Conservation (phyloP, 2,329 filamentous ascomycete genomes). For the Ophiostoma himal-ulmi region DNA sequence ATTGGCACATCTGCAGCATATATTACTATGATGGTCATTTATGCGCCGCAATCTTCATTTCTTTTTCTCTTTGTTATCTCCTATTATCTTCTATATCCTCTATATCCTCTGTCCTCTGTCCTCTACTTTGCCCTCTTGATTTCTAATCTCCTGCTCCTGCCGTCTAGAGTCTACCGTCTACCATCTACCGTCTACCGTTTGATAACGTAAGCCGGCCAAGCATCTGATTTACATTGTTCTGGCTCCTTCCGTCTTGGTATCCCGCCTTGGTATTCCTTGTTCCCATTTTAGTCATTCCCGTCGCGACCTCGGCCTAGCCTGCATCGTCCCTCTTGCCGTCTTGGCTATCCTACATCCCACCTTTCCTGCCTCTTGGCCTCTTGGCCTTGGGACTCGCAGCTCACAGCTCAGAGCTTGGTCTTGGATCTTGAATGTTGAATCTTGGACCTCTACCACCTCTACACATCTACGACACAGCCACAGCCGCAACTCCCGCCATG, state of each 20-base stretch:
- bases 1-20: not conserved
- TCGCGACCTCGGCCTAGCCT: not conserved
- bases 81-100: not conserved
- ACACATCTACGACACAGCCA: not conserved
- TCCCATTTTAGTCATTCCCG: not conserved
- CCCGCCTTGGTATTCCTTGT: not conserved
- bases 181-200: not conserved
- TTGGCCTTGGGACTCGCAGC: not conserved
- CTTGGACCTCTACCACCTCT: not conserved
- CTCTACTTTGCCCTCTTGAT: not conserved
- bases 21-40: not conserved
- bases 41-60: not conserved
- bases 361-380: not conserved
- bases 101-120: not conserved
- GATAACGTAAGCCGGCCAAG: constrained; percentile 5
- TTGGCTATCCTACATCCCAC: not conserved
- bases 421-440: too few relatives aligned
- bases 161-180: not conserved
- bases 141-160: not conserved
- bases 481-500: not conserved
- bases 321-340: not conserved
- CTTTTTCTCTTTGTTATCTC: not conserved
- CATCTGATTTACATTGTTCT: not conserved
- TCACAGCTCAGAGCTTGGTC: too few relatives aligned
- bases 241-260: constrained; percentile 9